Evolutionary conservation across 345 rosid genomes (phyloP).

Genomic region (Citrus glauca): DNA sequence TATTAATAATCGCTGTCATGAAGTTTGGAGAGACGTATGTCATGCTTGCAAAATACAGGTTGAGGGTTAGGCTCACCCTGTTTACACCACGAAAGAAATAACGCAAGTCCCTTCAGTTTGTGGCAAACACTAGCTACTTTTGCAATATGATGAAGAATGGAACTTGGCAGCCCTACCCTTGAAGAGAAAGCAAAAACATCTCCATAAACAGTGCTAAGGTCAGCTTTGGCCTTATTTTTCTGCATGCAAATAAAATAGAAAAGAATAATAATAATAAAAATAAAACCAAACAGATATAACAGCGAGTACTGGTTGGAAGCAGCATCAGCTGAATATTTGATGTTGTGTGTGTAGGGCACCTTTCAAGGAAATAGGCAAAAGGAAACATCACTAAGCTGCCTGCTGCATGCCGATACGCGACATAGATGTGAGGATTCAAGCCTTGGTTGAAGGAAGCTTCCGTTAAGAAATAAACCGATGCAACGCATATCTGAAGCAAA

Average conservation of each 20-base stretch:
- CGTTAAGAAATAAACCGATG: conserved; percentile 20
- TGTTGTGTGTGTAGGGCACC: neutral
- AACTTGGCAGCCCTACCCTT: conserved; percentile 14
- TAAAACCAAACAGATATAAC: too few species aligned
- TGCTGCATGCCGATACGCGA: conserved; percentile 21
- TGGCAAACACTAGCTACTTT: neutral
- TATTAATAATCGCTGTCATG: conserved; percentile 26
- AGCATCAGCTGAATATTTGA: neutral
- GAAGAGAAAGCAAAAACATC: conserved; percentile 24
- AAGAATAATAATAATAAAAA: too few species aligned
- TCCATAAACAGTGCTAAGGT: conserved; percentile 22
- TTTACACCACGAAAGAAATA: conserved; percentile 1
- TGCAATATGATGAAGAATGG: neutral
- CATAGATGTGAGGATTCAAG: conserved; percentile 26
- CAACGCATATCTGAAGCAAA: conserved; percentile 9
- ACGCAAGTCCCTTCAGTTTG: neutral
- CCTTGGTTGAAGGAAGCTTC: conserved; percentile 31
- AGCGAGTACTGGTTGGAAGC: neutral
- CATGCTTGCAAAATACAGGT: conserved; percentile 30
- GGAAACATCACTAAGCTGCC: conserved; percentile 14
- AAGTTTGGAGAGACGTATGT: conserved; percentile 27
- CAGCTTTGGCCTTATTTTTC: conserved; percentile 26
- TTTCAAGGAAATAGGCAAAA: conserved; percentile 27
- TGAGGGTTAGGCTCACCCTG: conserved; percentile 25
- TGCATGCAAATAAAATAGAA: neutral